Conservation (phyloP, 2,329 filamentous ascomycete genomes). For the Pseudocercospora fuligena region DNA sequence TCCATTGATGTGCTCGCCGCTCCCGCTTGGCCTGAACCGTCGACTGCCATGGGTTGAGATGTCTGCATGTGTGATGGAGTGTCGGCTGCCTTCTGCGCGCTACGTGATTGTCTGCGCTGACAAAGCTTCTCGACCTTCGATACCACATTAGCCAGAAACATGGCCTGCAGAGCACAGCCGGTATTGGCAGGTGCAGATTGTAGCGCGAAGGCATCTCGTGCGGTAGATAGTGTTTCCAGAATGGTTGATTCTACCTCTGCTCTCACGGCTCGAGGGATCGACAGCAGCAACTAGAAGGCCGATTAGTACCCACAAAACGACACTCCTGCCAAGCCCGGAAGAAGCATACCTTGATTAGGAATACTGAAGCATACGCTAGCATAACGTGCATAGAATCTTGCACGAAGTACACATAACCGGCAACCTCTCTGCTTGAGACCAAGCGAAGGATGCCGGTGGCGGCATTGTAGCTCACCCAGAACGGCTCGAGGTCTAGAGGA, state of each 20-base stretch:
- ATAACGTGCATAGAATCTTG: constrained; percentile 52
- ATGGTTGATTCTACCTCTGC: constrained; percentile 26
- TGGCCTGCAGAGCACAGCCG: constrained; percentile 10
- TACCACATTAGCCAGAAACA: constrained; percentile 9
- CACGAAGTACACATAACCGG: constrained; percentile 45
- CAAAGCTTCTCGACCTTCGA: background rate
- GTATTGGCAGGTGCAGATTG: constrained; percentile 30
- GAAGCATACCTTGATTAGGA: constrained; percentile 43
- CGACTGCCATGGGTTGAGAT: background rate
- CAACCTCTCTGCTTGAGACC: constrained; percentile 34
- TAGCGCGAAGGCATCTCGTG: constrained; percentile 21
- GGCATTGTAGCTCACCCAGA: constrained; percentile 42
- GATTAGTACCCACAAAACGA: background rate
- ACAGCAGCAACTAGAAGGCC: constrained; percentile 26
- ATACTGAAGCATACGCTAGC: constrained; percentile 49
- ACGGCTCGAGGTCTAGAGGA: constrained; percentile 19
- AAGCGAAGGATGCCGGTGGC: constrained; percentile 43
- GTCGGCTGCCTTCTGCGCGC: constrained; percentile 17
- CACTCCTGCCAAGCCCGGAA: constrained; percentile 2
- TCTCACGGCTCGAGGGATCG: constrained; percentile 24
- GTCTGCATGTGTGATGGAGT: background rate
- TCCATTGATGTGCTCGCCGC: background rate
- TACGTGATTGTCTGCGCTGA: constrained; percentile 14
- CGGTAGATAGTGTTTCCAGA: background rate
- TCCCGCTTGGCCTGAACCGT: background rate